Evolutionary conservation across 106 monocot species (phyloP), one percentile per base, ranked within the genome.

Genomic region (Platanthera zijinensis): DNA sequence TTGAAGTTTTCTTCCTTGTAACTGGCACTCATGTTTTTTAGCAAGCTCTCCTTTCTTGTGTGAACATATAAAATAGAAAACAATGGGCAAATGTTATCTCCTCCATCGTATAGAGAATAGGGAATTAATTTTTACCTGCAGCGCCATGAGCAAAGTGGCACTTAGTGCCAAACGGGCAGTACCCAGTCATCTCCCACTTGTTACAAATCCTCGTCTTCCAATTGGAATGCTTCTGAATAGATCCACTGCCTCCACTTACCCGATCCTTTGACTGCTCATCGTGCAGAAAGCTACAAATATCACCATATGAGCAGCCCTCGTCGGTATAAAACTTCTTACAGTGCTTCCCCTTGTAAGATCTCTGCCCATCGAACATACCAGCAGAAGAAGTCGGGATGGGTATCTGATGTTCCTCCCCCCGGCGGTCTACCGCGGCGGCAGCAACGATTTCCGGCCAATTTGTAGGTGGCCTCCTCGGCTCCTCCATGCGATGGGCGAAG

Each of bases 201-300:
- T 99, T 99, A 75, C 97, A 94, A 54, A 99, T 99, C 80, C 94
- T 87, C 0, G 97, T 99, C 85, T 99, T 99, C 94, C 97, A 99
- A 85, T 99, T 94, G 0, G 91, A 92, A 13, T 89, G 94, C 72
- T 94, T 99, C 83, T 86, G 97, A 77, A 10, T 80, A 1, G 66
- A 39, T 25, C 80, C 89, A 52, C 67, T 69, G 0, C 56, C 78
- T 15, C 50, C 82, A 61, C 97, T 99, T 84, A 94, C 97, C 75
- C 97, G 71, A 2, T 85, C 87, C 78, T 90, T 89, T 0, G 91
- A 92, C 82, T 99, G 91, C 79, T 92, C 97, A 22, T 99, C 97
- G 51, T 99, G 97, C 59, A 94, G 22, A 74, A 94, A 99, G 4
- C 89, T 93, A 70, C 93, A 96, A 48, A 74, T 82, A 56, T 96